Conservation (phyloP, 2,329 filamentous ascomycete genomes). For the Pseudogymnoascus sp. region DNA sequence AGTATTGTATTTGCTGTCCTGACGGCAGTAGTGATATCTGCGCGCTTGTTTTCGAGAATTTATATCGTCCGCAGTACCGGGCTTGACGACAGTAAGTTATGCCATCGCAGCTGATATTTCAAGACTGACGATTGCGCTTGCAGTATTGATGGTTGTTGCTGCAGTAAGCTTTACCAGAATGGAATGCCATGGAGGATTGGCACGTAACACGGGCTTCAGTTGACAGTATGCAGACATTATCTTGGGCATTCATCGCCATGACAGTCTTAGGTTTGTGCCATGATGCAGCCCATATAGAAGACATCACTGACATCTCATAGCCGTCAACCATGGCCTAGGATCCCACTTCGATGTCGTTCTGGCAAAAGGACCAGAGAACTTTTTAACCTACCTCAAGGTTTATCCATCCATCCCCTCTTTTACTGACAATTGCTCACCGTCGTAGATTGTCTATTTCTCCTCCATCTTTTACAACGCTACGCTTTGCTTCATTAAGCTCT, state of each 20-base stretch:
- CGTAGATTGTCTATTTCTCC: conserved; percentile 7
- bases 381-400: conserved; percentile 2
- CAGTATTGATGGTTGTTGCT: conserved; percentile 8
- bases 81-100: conserved; percentile 8
- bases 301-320: conserved; percentile 1
- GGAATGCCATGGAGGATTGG: neutral
- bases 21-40: conserved; percentile 3
- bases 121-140: neutral
- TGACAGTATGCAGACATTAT: conserved; percentile 5
- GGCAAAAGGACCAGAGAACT: neutral
- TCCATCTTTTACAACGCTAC: conserved; percentile 10
- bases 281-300: neutral
- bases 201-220: neutral
- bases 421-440: neutral
- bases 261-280: conserved; percentile 3
- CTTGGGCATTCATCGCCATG: conserved; percentile 9
- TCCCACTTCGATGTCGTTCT: neutral
- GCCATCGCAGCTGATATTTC: neutral
- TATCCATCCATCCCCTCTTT: neutral
- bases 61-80: conserved; percentile 7
- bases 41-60: conserved; percentile 9
- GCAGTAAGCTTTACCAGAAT: neutral
- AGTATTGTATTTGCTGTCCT: conserved; percentile 9
- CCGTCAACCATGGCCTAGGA: conserved; percentile 9
- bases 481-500: conserved; percentile 37